Conservation (phyloP, 495 filamentous ascomycete genomes). For the Pyrenula massariospora region DNA sequence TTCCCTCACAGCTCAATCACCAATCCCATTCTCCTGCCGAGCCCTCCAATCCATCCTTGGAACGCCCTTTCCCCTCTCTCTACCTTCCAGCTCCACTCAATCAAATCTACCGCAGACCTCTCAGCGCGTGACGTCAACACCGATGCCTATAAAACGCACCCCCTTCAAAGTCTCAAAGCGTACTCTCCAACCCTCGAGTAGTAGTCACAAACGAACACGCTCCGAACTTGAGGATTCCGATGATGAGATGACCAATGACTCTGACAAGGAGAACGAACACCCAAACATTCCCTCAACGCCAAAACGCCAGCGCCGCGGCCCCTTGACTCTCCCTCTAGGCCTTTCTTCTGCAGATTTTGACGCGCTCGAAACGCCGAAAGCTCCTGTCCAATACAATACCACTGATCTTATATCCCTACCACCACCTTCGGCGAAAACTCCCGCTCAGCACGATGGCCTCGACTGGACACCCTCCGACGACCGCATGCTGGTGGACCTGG, state of each 20-base stretch:
- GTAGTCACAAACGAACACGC: slow-evolving; percentile 53
- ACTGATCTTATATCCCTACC: slow-evolving; percentile 20
- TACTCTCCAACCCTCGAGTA: slow-evolving; percentile 32
- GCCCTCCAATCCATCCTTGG: slow-evolving; percentile 56
- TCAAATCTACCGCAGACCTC: slow-evolving; percentile 33
- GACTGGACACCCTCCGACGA: slow-evolving; percentile 60
- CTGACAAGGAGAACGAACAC: slow-evolving; percentile 7
- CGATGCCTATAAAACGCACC: slow-evolving; percentile 18
- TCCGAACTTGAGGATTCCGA: slow-evolving; percentile 39
- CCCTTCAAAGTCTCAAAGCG: slow-evolving; percentile 38
- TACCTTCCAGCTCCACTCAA: slow-evolving; percentile 37
- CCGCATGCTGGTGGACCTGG: slow-evolving; percentile 56
- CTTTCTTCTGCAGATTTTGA: slow-evolving; percentile 55
- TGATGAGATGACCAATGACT: slow-evolving; percentile 10
- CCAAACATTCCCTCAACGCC: slow-evolving; percentile 46
- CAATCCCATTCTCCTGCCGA: slow-evolving; percentile 54
- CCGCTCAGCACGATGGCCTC: slow-evolving; percentile 7
- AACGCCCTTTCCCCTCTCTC: slow-evolving; percentile 26
- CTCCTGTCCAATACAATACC: slow-evolving; percentile 10
- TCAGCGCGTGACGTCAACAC: slow-evolving; percentile 35
- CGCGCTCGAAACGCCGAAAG: slow-evolving; percentile 29
- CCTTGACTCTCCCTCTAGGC: slow-evolving; percentile 56
- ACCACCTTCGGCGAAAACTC: slow-evolving; percentile 27
- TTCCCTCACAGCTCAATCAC: slow-evolving; percentile 30
- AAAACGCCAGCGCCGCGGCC: slow-evolving; percentile 52